These are phyloP conservation scores for Seiridium cupressi DNA, from an alignment of 2,329 filamentous ascomycete species.

Conservation along the genomic window DNA sequence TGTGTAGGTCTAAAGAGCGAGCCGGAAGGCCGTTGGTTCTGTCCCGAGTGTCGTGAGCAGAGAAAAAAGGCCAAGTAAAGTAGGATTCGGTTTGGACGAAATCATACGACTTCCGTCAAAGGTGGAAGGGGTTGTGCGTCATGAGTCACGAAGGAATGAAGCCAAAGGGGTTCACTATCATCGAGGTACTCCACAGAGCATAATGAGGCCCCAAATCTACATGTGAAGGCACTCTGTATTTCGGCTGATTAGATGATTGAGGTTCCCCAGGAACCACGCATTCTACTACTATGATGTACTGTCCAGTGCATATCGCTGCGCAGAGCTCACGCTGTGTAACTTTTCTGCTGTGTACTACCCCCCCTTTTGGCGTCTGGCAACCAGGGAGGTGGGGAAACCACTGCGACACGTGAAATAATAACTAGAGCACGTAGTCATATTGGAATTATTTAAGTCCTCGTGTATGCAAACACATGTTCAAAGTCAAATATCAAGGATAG, in stretches of 20 bases:
- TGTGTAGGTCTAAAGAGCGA: slow-evolving; percentile 68
- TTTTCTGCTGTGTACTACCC: no score
- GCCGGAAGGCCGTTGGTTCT: slow-evolving; percentile 67
- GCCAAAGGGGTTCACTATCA: no score
- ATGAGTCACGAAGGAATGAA: neutral
- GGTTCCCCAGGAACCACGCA: no score
- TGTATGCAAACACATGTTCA: neutral
- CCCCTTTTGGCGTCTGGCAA: no score
- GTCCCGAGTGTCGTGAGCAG: slow-evolving; percentile 58
- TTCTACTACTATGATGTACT: no score
- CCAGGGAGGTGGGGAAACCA: no score
- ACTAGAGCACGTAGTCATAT: no score
- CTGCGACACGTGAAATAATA: no score
- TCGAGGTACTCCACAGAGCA: neutral
- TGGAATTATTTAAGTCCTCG: neutral
- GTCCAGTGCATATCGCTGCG: no score
- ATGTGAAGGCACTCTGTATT: neutral
- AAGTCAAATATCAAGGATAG: neutral
- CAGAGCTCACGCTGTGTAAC: no score
- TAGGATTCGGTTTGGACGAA: neutral
- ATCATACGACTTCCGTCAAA: neutral
- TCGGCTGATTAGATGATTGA: neutral
- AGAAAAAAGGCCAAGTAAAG: slow-evolving; percentile 37
- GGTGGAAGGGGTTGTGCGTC: no score
- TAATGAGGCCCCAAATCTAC: neutral